Evolutionary conservation across 2,329 filamentous ascomycete genomes (phyloP), one percentile per base, ranked within the genome.

Genomic region (Diaporthe humulicola): DNA sequence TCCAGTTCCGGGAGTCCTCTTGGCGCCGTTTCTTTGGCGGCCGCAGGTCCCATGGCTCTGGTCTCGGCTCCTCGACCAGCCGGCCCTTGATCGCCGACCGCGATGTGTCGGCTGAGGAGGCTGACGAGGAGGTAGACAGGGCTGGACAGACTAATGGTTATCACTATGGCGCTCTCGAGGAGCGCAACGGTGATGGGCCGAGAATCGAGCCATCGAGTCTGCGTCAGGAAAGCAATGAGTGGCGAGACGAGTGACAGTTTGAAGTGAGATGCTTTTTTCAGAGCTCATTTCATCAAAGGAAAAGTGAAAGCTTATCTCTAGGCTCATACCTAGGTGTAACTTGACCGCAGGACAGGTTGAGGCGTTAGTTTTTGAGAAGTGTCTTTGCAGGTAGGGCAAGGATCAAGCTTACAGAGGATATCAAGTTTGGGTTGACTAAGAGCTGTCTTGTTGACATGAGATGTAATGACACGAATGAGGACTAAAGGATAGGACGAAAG

Each of bases 131-230:
- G 28, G 71, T 52, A 5, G 73, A 33, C 2, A 30, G 56, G 30
- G 30, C 28, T 1, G 58, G 17, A 2, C 52, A 33, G 15, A 70
- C 48, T 42, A 72, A 54, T 33, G 72, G 38, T 15, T 38, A 50
- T 54, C 33, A 61, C 28, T 76, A 76, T 45, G 74, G 74, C 12
- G 36, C 67, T 9, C 38, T 74, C 1, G 74, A 72, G 28, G 57
- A 58, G 33, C 42, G 30, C 2, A 45, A 30, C 33, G 67, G 25
- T 2, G 28, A 25, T 19, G 67, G 72, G 2, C 72, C 66, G n/a
- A 71, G 74, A 38, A 57, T 72, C 17, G 61, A 71, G 45, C 74
- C 72, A 8, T 74, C 74, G 17, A n/a, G 72, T 38, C 60, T 76
- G 6, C 25, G 38, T 19, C 58, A 64, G 22, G 74, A 69, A 4